These are phyloP conservation scores for Coemansia sp. DNA, from an alignment of 192 early-diverging fungal species.

Conservation along the genomic window DNA sequence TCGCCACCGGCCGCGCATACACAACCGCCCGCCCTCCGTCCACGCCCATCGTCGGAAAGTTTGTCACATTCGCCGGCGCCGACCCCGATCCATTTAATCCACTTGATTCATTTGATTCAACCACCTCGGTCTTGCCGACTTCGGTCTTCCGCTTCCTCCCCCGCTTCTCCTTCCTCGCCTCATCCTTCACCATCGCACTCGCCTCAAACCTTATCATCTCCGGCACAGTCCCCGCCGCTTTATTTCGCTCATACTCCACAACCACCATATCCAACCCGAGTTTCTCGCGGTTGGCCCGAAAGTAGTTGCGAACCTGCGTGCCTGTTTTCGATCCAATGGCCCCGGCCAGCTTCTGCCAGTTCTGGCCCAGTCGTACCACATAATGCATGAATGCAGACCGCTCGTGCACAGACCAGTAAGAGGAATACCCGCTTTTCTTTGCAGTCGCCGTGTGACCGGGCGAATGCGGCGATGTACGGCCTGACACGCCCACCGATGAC, in stretches of 20 bases:
- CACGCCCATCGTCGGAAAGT: constrained; percentile 45
- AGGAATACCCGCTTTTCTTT: constrained; percentile 61
- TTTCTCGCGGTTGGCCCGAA: constrained; percentile 61
- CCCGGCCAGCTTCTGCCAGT: constrained; percentile 77
- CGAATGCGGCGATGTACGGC: constrained; percentile 7
- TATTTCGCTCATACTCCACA: constrained; percentile 38
- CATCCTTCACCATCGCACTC: constrained; percentile 11
- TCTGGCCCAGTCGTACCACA: constrained; percentile 61
- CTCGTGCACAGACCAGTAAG: constrained; percentile 89
- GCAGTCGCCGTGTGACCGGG: constrained; percentile 20
- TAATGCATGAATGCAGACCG: constrained; percentile 68
- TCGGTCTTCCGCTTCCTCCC: constrained; percentile 50
- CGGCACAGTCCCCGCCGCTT: constrained; percentile 26
- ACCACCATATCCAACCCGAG: constrained; percentile 52
- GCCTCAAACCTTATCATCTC: constrained; percentile 21
- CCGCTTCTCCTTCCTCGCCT: constrained; percentile 26
- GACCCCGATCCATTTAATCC: constrained; percentile 18
- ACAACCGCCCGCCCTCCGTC: constrained; percentile 46
- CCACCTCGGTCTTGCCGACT: not conserved
- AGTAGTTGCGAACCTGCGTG: constrained; percentile 84
- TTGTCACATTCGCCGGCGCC: constrained; percentile 32
- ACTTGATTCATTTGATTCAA: not conserved
- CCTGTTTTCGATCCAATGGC: constrained; percentile 74
- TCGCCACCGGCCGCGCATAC: constrained; percentile 13
- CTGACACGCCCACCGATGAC: not conserved